A percentile compares a stretch with the other conserved stretches of the same genome.
phyloP scores from a whole-genome alignment of 139 green algal species.

The Chlorella sp. region DNA sequence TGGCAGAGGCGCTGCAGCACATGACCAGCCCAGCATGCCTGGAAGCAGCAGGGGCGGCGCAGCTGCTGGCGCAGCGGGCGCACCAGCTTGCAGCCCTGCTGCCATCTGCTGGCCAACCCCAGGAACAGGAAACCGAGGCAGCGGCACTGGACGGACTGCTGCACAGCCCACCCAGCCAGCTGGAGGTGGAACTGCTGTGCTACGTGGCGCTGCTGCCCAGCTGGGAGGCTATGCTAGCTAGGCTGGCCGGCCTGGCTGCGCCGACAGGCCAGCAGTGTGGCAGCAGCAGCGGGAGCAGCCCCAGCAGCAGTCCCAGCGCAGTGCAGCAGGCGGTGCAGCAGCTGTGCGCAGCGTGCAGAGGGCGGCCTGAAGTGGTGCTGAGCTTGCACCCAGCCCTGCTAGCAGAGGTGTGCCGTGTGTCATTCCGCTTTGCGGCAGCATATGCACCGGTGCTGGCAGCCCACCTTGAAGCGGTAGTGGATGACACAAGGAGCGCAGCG shows the following conservation, averaged over 20 bases:
- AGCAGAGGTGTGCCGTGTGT: conserved; percentile 23
- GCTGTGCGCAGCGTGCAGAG: neutral
- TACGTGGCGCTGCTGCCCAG: conserved; percentile 4
- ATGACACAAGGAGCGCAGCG: neutral
- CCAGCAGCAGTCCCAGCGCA: neutral
- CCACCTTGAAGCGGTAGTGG: neutral
- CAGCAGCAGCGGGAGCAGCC: neutral
- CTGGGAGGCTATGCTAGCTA: conserved; percentile 12
- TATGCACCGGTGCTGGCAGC: neutral
- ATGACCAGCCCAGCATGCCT: conserved; percentile 15
- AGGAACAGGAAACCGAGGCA: neutral
- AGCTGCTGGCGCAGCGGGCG: conserved; percentile 13
- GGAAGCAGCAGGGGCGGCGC: conserved; percentile 18
- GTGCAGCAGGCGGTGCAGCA: neutral
- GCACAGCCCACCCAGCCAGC: neutral
- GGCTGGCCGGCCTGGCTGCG: neutral
- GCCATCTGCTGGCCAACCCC: no score
- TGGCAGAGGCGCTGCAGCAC: conserved; percentile 8
- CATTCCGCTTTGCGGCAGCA: conserved; percentile 2
- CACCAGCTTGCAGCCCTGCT: neutral
- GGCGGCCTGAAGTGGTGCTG: conserved; percentile 2
- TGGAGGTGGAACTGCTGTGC: conserved; percentile 31
- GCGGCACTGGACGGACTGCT: neutral
- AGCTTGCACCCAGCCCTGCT: neutral
- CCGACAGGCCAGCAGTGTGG: neutral